Conservation (phyloP, 441 rosid genomes). For the Arabidopsis hybrid region DNA sequence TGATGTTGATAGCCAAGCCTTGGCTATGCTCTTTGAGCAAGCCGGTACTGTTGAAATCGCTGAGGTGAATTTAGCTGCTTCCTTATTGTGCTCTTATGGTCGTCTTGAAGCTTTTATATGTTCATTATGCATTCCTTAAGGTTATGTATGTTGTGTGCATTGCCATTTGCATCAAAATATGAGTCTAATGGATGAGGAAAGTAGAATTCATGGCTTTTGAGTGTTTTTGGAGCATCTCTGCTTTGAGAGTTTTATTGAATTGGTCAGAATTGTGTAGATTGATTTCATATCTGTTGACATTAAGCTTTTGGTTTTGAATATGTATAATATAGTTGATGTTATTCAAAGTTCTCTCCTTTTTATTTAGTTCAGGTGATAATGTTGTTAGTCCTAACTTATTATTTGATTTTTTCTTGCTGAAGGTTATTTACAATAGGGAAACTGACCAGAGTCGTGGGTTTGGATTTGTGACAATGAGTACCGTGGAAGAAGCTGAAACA, state of each 20-base stretch:
- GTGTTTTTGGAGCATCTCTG: background rate
- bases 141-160: conserved; percentile 4
- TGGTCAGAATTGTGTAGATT: conserved; percentile 14
- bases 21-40: conserved; percentile 86
- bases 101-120: background rate
- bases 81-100: background rate
- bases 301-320: background rate
- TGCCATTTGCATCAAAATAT: conserved; percentile 8
- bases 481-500: conserved; percentile 85
- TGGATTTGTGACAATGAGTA: conserved; percentile 97
- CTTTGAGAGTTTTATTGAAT: background rate
- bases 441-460: conserved; percentile 93
- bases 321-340: background rate
- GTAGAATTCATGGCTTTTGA: conserved; percentile 3
- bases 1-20: conserved; percentile 76
- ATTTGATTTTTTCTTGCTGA: conserved; percentile 36
- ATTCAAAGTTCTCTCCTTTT: background rate
- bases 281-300: background rate
- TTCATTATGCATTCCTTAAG: conserved; percentile 9
- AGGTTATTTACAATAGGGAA: conserved; percentile 89
- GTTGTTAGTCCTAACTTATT: background rate
- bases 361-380: background rate
- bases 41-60: conserved; percentile 94
- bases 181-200: conserved; percentile 1
- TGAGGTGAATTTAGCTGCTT: conserved; percentile 41